phyloP scores from a whole-genome alignment of 1,284 basidiomycete species.

The Prillingera fragicola region DNA sequence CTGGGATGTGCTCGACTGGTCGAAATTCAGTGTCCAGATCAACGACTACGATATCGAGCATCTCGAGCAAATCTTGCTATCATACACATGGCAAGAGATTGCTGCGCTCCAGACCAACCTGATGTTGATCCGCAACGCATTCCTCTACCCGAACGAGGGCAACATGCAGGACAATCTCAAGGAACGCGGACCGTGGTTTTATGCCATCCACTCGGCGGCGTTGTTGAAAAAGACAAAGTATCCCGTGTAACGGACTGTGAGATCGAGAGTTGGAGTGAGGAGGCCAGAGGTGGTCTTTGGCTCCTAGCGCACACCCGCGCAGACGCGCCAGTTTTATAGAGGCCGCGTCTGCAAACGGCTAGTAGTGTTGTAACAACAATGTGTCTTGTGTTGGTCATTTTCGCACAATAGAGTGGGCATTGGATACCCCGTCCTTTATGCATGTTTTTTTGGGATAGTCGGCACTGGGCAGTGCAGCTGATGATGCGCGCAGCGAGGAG shows the following conservation, averaged over 20 bases:
- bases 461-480: too few relatives aligned
- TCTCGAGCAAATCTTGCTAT: conserved; percentile 37
- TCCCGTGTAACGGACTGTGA: conserved; percentile 18
- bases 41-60: conserved; percentile 35
- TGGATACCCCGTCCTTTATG: too few relatives aligned
- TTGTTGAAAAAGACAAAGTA: conserved; percentile 31
- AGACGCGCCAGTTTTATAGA: too few relatives aligned
- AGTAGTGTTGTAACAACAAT: too few relatives aligned
- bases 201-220: conserved; percentile 34
- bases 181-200: conserved; percentile 34
- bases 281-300: too few relatives aligned
- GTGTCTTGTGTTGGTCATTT: too few relatives aligned
- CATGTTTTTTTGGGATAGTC: too few relatives aligned
- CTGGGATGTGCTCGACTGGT: conserved; percentile 46
- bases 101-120: conserved; percentile 39
- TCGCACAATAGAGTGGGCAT: too few relatives aligned
- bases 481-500: too few relatives aligned
- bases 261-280: too few relatives aligned
- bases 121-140: conserved; percentile 45
- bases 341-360: too few relatives aligned
- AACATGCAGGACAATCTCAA: conserved; percentile 16
- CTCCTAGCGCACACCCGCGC: too few relatives aligned
- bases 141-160: conserved; percentile 39
- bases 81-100: conserved; percentile 30
- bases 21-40: conserved; percentile 40